A percentile compares a stretch with the other conserved stretches of the same genome.
These are phyloP conservation scores for Neonectria faginata DNA, from an alignment of 2,329 filamentous ascomycete species.

Conservation along the genomic window DNA sequence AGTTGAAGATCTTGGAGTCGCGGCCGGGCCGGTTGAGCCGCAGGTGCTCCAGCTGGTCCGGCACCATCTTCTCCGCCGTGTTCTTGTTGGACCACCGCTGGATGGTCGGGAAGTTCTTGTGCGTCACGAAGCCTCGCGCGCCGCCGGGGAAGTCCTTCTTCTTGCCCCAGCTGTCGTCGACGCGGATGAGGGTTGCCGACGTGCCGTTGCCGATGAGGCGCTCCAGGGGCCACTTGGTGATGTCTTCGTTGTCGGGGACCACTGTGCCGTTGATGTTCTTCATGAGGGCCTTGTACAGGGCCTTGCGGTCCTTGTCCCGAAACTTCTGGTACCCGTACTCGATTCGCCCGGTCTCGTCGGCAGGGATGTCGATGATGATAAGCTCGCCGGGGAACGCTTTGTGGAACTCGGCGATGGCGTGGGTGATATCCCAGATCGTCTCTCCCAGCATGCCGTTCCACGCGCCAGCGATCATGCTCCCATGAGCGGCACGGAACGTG, in stretches of 20 bases:
- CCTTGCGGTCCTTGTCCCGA: neutral
- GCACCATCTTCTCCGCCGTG: constrained; percentile 21
- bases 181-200: constrained; percentile 47
- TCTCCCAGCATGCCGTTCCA: constrained; percentile 46
- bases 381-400: constrained; percentile 48
- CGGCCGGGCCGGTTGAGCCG: constrained; percentile 24
- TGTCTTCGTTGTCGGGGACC: constrained; percentile 40
- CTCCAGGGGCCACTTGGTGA: constrained; percentile 43
- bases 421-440: constrained; percentile 44
- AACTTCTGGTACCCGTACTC: neutral
- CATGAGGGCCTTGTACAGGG: constrained; percentile 41
- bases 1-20: constrained; percentile 33
- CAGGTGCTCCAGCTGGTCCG: constrained; percentile 41
- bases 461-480: constrained; percentile 15
- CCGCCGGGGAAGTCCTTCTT: constrained; percentile 40
- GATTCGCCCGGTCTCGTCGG: constrained; percentile 21
- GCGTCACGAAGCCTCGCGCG: constrained; percentile 45
- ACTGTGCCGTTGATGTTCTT: constrained; percentile 36
- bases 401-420: constrained; percentile 47
- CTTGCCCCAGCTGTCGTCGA: constrained; percentile 40
- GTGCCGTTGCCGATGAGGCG: constrained; percentile 41
- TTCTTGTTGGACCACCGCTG: constrained; percentile 42
- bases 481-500: constrained; percentile 39
- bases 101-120: constrained; percentile 41
- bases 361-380: constrained; percentile 49